A percentile compares a stretch with the other conserved stretches of the same genome.
Evolutionary conservation across 2,329 filamentous ascomycete species (phyloP).

Genomic region (Aschersonia sp.): DNA sequence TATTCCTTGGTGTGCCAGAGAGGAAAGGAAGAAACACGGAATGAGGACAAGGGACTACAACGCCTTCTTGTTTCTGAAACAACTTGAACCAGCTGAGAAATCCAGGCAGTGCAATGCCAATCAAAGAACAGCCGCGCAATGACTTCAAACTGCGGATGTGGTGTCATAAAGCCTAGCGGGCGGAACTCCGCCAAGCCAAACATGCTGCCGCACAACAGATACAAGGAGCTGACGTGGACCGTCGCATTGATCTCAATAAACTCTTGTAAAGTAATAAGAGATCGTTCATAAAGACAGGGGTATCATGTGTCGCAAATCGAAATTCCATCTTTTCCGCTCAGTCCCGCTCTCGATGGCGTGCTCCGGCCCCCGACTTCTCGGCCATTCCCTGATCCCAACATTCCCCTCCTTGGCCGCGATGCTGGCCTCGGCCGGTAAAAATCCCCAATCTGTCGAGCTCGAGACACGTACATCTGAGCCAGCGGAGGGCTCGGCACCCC

Average conservation of each 20-base stretch:
- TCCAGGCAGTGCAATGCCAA: too few relatives aligned
- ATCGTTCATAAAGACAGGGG: too few relatives aligned
- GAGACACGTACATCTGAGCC: neutral
- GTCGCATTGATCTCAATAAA: too few relatives aligned
- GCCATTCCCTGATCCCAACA: too few relatives aligned
- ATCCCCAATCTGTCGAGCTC: slow-evolving; percentile 8
- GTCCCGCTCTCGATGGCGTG: neutral
- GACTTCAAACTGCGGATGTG: neutral
- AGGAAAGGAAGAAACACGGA: too few relatives aligned
- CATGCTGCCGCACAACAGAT: neutral
- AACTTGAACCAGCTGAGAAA: too few relatives aligned
- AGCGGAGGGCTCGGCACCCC: neutral
- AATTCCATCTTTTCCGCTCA: neutral
- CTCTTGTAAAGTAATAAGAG: too few relatives aligned
- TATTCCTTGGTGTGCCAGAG: too few relatives aligned
- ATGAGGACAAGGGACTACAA: too few relatives aligned
- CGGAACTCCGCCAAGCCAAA: slow-evolving; percentile 4
- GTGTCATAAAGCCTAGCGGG: neutral
- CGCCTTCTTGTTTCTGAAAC: too few relatives aligned
- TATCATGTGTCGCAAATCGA: neutral
- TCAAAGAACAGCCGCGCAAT: neutral
- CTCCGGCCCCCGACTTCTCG: neutral
- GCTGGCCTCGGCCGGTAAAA: slow-evolving; percentile 11
- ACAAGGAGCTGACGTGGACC: too few relatives aligned
- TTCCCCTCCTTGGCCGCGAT: too few relatives aligned